Percentiles rank a stretch among this genome's conserved stretches.
These are phyloP conservation scores for Penicillium sp. DNA, from an alignment of 2,329 filamentous ascomycete species.

Conservation along the genomic window DNA sequence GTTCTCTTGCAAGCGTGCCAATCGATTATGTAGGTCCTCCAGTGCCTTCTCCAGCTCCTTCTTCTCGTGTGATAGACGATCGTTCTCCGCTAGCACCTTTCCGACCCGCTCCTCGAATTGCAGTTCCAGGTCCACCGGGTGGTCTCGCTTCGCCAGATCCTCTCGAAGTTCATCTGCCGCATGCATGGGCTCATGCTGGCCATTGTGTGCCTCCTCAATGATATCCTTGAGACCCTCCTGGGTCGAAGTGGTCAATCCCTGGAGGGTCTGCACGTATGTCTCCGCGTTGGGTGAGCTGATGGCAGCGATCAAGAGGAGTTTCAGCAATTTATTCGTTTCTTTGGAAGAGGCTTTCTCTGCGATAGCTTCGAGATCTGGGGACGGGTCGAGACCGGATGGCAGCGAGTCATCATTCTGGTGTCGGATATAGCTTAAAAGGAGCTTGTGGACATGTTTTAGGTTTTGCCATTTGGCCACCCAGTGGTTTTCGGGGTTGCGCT, in stretches of 20 bases:
- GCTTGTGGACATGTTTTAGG: conserved; percentile 50
- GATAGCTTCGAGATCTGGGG: conserved; percentile 49
- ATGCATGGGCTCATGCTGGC: conserved; percentile 38
- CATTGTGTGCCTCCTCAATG: conserved; percentile 48
- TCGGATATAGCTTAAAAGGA: conserved; percentile 46
- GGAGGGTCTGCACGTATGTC: conserved; percentile 54
- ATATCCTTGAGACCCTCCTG: conserved; percentile 49
- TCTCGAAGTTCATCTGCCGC: conserved; percentile 40
- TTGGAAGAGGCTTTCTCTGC: conserved; percentile 45
- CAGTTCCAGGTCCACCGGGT: conserved; percentile 45
- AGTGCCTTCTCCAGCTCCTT: conserved; percentile 49
- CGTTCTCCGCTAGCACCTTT: conserved; percentile 55
- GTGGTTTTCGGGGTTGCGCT: conserved; percentile 44
- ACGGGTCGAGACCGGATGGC: conserved; percentile 42
- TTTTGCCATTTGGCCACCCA: conserved; percentile 53
- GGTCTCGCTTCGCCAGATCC: conserved; percentile 33
- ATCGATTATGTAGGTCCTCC: conserved; percentile 57
- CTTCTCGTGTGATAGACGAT: conserved; percentile 57
- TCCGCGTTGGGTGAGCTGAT: conserved; percentile 59
- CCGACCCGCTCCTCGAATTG: conserved; percentile 51
- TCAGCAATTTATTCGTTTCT: conserved; percentile 57
- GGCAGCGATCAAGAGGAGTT: conserved; percentile 63
- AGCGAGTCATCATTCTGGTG: conserved; percentile 46
- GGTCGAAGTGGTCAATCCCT: conserved; percentile 43
- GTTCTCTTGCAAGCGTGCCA: conserved; percentile 58